Percentiles rank a stretch among this genome's conserved stretches.
These are phyloP conservation scores for Trichoderma asperelloides DNA, from an alignment of 495 filamentous ascomycete genomes.

Conservation along the genomic window DNA sequence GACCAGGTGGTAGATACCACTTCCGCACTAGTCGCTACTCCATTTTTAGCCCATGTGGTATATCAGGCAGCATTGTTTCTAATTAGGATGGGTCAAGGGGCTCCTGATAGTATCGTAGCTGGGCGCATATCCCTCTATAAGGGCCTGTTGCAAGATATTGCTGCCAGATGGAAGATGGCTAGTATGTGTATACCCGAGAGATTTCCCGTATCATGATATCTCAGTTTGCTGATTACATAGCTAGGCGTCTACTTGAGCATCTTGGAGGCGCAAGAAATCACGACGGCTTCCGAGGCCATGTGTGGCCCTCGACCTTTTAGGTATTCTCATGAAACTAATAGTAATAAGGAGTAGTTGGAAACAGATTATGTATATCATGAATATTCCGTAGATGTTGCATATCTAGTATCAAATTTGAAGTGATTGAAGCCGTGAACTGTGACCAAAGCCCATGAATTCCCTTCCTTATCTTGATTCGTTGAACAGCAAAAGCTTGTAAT, in stretches of 20 bases:
- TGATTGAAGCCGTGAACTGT: too few relatives aligned
- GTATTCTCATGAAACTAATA: background rate
- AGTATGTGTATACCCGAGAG: slow-evolving; percentile 2
- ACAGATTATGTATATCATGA: too few relatives aligned
- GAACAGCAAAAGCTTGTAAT: too few relatives aligned
- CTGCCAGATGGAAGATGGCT: slow-evolving; percentile 23
- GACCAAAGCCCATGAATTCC: too few relatives aligned
- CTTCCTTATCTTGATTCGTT: too few relatives aligned
- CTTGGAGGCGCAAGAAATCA: slow-evolving; percentile 16
- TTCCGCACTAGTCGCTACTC: background rate
- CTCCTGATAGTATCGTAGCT: background rate
- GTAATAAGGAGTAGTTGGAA: too few relatives aligned
- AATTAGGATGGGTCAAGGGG: background rate
- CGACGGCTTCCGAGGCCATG: background rate
- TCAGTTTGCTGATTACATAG: background rate
- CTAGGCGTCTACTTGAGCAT: slow-evolving; percentile 22
- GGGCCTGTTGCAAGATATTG: slow-evolving; percentile 16
- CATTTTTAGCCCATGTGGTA: background rate
- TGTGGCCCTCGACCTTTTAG: background rate
- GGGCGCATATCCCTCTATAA: slow-evolving; percentile 14
- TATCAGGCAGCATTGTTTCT: background rate
- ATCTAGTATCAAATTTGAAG: too few relatives aligned
- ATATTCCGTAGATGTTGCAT: too few relatives aligned
- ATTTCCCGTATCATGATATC: background rate
- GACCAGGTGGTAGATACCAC: slow-evolving; percentile 14